A percentile compares a stretch with the other conserved stretches of the same genome.
Evolutionary conservation across 306 rosid genomes (phyloP).

Genomic region (Cicer chorassanicum): DNA sequence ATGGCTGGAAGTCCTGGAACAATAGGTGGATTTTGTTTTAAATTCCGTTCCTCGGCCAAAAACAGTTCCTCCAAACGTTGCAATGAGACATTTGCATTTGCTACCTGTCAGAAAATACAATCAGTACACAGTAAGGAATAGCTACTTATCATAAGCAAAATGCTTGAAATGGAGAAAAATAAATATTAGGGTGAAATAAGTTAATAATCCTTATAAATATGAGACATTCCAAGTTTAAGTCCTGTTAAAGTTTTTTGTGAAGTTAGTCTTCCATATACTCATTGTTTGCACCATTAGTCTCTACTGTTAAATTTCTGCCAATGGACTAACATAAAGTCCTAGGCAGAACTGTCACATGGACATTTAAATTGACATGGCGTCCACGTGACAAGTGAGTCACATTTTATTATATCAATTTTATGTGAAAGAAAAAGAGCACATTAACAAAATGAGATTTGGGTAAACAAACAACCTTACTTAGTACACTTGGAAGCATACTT

Average conservation of each 20-base stretch:
- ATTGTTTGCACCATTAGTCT: too few relatives aligned
- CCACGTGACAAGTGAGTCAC: too few relatives aligned
- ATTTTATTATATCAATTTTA: not conserved
- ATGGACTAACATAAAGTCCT: too few relatives aligned
- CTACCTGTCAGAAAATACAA: conserved; percentile 60
- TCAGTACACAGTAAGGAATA: conserved; percentile 4
- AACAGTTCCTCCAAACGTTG: conserved; percentile 84
- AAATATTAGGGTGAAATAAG: not conserved
- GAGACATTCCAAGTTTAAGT: too few relatives aligned
- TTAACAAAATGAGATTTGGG: conserved; percentile 2
- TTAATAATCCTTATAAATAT: too few relatives aligned
- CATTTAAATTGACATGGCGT: too few relatives aligned
- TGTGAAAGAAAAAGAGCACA: not conserved
- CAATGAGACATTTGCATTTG: conserved; percentile 80
- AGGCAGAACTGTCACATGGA: too few relatives aligned
- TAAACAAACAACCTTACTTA: conserved; percentile 71
- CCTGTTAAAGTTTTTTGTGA: too few relatives aligned
- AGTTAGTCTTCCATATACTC: too few relatives aligned
- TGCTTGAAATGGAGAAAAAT: conserved; percentile 15
- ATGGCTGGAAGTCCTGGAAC: conserved; percentile 76
- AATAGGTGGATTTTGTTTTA: conserved; percentile 67
- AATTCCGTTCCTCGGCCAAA: conserved; percentile 67
- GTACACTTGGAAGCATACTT: conserved; percentile 72
- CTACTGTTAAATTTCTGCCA: too few relatives aligned
- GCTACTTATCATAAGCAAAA: conserved; percentile 19